phyloP scores from a whole-genome alignment of 164 flowering plant genomes.

The Macadamia tetraphylla region DNA sequence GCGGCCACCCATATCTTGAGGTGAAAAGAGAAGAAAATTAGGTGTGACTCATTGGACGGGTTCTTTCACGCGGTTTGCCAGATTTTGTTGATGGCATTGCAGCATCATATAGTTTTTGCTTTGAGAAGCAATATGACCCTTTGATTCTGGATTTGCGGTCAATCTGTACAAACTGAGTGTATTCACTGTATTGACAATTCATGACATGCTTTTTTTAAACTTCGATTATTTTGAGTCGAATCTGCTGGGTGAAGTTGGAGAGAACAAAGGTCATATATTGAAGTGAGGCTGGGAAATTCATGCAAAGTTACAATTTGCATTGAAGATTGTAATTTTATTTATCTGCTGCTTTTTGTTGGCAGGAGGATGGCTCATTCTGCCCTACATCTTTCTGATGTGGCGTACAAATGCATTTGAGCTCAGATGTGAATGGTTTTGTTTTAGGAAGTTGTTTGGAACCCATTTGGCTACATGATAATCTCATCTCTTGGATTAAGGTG shows the following conservation, averaged over 20 bases:
- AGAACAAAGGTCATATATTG: not conserved
- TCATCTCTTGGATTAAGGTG: no score
- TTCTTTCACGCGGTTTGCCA: slow-evolving; percentile 10
- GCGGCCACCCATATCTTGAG: slow-evolving; percentile 57
- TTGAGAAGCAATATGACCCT: slow-evolving; percentile 3
- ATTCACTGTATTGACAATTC: slow-evolving; percentile 4
- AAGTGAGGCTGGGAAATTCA: not conserved
- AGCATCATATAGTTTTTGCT: slow-evolving; percentile 7
- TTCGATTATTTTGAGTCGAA: no score
- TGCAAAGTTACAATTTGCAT: not conserved
- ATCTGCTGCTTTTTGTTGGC: not conserved
- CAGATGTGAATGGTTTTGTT: no score
- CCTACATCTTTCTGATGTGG: no score
- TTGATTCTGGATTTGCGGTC: not conserved
- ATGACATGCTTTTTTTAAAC: slow-evolving; percentile 1
- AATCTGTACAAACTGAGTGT: not conserved
- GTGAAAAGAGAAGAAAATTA: slow-evolving; percentile 1
- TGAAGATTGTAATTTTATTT: not conserved
- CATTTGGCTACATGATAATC: no score
- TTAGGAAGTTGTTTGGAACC: no score
- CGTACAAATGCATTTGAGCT: no score
- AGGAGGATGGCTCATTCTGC: not conserved
- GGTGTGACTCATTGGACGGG: not conserved
- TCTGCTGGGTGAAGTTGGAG: no score
- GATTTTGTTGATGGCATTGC: slow-evolving; percentile 25